Evolutionary conservation across 805 yeast species (phyloP).

Genomic region (Yamadazyma paraphyllophila): DNA sequence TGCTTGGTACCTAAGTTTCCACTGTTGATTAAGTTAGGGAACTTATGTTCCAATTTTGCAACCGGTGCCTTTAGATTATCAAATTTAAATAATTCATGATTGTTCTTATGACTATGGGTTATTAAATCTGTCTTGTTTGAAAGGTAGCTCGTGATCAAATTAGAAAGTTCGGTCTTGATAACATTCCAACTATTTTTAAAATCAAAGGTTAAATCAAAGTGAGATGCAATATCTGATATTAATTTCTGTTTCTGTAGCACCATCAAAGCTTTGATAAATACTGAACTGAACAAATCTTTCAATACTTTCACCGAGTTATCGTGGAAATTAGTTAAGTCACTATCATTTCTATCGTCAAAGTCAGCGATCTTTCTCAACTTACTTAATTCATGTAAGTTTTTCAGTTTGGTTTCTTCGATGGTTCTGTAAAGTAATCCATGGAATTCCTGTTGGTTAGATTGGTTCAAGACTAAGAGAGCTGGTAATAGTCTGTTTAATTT

Average conservation of each 20-base stretch:
- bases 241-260: slow-evolving; percentile 71
- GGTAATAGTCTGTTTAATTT: slow-evolving; percentile 61
- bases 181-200: slow-evolving; percentile 30
- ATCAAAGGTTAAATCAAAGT: slow-evolving; percentile 24
- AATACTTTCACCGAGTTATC: slow-evolving; percentile 56
- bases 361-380: slow-evolving; percentile 29
- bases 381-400: slow-evolving; percentile 41
- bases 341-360: slow-evolving; percentile 22
- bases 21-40: slow-evolving; percentile 9
- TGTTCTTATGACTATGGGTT: slow-evolving; percentile 13
- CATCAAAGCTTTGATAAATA: slow-evolving; percentile 61
- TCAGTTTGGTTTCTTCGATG: slow-evolving; percentile 61
- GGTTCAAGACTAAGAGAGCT: slow-evolving; percentile 52
- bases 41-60: slow-evolving; percentile 2
- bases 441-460: slow-evolving; percentile 59
- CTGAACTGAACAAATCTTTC: slow-evolving; percentile 66
- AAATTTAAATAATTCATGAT: slow-evolving; percentile 23
- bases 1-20: slow-evolving; percentile 12
- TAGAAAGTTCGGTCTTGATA: slow-evolving; percentile 31
- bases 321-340: slow-evolving; percentile 30
- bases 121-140: slow-evolving; percentile 19
- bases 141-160: slow-evolving; percentile 33
- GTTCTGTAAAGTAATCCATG: slow-evolving; percentile 60
- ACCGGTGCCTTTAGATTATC: slow-evolving; percentile 18
- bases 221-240: slow-evolving; percentile 53